Conservation (phyloP, 1,284 basidiomycete species). For the Hymenochaete sp. region DNA sequence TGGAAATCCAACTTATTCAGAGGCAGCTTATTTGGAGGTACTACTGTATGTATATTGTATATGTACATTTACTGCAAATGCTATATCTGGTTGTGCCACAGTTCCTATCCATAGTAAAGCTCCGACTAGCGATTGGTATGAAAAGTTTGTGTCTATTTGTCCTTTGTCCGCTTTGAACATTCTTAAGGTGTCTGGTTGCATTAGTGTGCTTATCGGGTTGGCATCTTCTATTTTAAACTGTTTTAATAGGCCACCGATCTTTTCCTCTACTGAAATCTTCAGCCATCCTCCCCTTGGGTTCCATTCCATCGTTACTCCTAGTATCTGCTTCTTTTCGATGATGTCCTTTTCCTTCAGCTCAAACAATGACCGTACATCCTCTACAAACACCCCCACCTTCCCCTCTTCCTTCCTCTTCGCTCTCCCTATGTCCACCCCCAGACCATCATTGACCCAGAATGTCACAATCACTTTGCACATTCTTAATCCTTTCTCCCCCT, state of each 20-base stretch:
- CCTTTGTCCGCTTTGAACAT: neutral
- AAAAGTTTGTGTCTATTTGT: conserved; percentile 13
- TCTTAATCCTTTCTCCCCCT: conserved; percentile 23
- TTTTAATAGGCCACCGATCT: conserved; percentile 14
- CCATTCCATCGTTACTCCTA: conserved; percentile 15
- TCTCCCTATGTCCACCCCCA: too few relatives aligned
- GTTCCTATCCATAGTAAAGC: conserved; percentile 27
- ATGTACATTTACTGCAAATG: conserved; percentile 25
- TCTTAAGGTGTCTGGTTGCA: conserved; percentile 17
- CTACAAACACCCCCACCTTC: too few relatives aligned
- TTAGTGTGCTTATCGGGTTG: conserved; percentile 11
- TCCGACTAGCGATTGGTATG: conserved; percentile 24
- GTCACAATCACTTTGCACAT: too few relatives aligned
- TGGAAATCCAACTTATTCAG: too few relatives aligned
- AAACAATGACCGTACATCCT: conserved; percentile 3
- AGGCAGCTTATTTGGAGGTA: too few relatives aligned
- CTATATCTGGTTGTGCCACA: conserved; percentile 27
- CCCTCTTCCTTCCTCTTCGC: too few relatives aligned
- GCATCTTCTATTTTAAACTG: conserved; percentile 5
- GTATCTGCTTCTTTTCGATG: conserved; percentile 14
- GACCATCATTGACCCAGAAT: too few relatives aligned
- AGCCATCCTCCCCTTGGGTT: neutral
- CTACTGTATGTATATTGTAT: too few relatives aligned
- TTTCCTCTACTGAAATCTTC: conserved; percentile 11
- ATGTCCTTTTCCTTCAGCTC: conserved; percentile 9